Base-by-base conservation (phyloP, 345 rosid genomes). In the Draba incana region DNA sequence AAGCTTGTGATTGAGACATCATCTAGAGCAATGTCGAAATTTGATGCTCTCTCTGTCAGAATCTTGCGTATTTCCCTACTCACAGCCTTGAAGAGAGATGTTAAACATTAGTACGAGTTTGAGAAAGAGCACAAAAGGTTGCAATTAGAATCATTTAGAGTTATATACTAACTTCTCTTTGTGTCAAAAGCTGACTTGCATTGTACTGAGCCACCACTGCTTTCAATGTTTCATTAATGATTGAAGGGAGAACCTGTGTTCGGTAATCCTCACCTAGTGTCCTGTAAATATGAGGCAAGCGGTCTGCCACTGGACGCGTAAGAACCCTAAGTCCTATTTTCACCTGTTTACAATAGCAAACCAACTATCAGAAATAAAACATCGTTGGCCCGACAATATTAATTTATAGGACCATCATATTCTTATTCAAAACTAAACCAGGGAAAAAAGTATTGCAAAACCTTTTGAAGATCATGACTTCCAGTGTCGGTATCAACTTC, bases 141-240 rank as follows among this genome's bases (percentile, higher is more conserved):
- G 20, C 20, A 20, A 20, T 20, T 20, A 20, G 20, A 20, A 20
- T 20, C 1, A 1, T 20, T 20, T 20, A 20, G 20, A 20, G 20
- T 20, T 20, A 20, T 20, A 20, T 20, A 20, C 20, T 20, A 20
- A 20, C 20, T 20, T 20, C 20, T 20, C 20, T 83, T 66, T 87
- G 92, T 27, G 94, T 89, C 64, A 92, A 80, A 58, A 89, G 92
- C 80, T 92, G 95, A 76, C 98, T 86, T n/a, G 92, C 98, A 75
- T 92, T 92, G 71, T 86, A 92, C 66, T 84, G 92, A 35, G 97
- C 97, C 51, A 92, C 92, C 14, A 92, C 95, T 59, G 92, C 84
- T 80, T 92, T 92, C 54, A 89, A 65, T 25, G 96, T 89, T 81
- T 92, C 98, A 75, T 92, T 83, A 68, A 86, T 81, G 69, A 92